Evolutionary conservation across 306 rosid species (phyloP).

Genomic region (Acacia acuminata): DNA sequence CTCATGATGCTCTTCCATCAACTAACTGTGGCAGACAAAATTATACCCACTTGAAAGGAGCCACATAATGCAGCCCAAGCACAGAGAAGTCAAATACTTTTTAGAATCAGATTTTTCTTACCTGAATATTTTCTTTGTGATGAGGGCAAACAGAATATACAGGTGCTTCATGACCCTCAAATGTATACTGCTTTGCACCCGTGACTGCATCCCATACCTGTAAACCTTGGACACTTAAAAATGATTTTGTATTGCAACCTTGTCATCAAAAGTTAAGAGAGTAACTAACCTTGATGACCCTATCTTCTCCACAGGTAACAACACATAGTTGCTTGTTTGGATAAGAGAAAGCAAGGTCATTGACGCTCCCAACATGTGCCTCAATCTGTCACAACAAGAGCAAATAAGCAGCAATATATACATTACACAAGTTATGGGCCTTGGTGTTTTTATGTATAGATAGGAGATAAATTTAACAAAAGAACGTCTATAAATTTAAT

Average conservation of each 20-base stretch:
- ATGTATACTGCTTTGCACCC: conserved; percentile 71
- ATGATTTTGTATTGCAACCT: conserved; percentile 19
- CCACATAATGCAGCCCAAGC: neutral
- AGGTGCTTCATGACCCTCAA: conserved; percentile 97
- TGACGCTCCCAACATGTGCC: conserved; percentile 94
- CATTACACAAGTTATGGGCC: neutral
- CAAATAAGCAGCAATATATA: conserved; percentile 24
- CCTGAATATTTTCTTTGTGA: conserved; percentile 98
- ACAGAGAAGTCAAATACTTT: neutral
- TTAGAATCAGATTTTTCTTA: conserved; percentile 23
- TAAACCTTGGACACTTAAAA: conserved; percentile 38
- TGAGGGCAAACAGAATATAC: conserved; percentile 97
- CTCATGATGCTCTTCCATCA: conserved; percentile 18
- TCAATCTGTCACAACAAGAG: conserved; percentile 67
- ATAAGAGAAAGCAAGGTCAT: conserved; percentile 95
- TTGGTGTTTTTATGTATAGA: conserved; percentile 2
- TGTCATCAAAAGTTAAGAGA: conserved; percentile 25
- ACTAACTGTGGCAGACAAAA: neutral
- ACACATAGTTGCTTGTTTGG: conserved; percentile 94
- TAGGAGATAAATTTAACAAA: conserved; percentile 14
- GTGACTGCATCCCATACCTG: conserved; percentile 97
- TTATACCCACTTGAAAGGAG: neutral
- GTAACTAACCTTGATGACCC: conserved; percentile 88
- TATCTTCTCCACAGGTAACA: conserved; percentile 96
- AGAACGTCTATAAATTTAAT: neutral